These are phyloP conservation scores for Haberlea rhodopensis DNA, from an alignment of 257 asterid genomes.

Conservation along the genomic window DNA sequence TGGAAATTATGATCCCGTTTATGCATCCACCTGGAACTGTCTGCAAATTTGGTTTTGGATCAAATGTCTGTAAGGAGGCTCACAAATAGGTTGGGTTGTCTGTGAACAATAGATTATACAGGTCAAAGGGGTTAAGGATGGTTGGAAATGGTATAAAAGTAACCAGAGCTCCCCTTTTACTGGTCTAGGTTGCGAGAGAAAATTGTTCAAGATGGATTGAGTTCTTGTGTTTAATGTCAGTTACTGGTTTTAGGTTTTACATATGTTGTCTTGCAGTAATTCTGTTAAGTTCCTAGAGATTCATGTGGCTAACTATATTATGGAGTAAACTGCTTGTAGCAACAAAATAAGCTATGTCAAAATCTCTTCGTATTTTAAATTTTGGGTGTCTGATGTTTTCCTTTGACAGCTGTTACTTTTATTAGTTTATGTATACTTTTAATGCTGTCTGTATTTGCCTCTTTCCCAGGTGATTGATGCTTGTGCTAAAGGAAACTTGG, in stretches of 20 bases:
- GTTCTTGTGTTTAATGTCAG: neutral
- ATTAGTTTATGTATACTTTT: constrained; percentile 4
- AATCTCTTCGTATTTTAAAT: constrained; percentile 7
- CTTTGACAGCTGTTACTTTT: constrained; percentile 2
- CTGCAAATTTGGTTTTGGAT: no score
- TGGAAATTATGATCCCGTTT: neutral
- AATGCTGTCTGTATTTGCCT: constrained; percentile 22
- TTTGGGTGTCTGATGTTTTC: neutral
- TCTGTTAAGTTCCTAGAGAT: neutral
- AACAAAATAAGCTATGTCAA: neutral
- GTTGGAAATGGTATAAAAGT: neutral
- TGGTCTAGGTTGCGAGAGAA: neutral
- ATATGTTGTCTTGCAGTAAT: neutral
- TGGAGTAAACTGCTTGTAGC: no score
- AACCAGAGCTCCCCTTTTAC: neutral
- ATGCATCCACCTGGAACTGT: neutral
- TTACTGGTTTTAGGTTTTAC: neutral
- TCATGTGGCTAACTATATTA: constrained; percentile 19
- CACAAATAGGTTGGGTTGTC: neutral
- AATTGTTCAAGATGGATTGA: neutral
- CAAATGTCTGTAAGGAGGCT: neutral
- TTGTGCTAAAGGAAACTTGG: constrained; percentile 87
- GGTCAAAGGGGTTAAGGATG: neutral
- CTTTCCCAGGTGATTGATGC: constrained; percentile 84
- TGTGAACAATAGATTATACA: neutral